Evolutionary conservation across 192 early-diverging fungal species (phyloP), one percentile per base, ranked within the genome.

Genomic region (Diversispora epigaea): DNA sequence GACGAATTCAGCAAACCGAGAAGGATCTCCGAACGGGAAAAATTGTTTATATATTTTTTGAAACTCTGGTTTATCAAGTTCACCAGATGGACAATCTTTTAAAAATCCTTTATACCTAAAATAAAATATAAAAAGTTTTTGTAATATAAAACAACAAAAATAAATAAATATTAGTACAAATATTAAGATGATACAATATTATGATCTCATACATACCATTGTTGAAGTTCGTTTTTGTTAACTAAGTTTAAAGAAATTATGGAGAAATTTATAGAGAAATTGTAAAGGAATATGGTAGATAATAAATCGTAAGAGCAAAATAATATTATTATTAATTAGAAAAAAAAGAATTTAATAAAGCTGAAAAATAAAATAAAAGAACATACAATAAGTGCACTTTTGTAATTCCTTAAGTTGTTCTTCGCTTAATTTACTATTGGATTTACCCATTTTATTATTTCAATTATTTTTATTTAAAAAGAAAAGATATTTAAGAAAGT

Each of bases 21-120:
- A 89, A 6, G 94, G 88, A 79, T 98, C 94, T 39, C 96, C 96
- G 80, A 98, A 96, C n/a, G 96, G 95, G 76, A 98, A 98, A 79
- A 94, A 96, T 74, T 93, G 92, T 81, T 96, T 96, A 84, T 96
- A 98, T 66, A 96, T 95, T 65, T 93, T 90, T 80, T 91, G 91
- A 75, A 98, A 96, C 75, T 95, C 92, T 4, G 89, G 82, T 77
- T 90, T 88, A 85, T 93, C 89, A 43, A 98, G 86, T 78, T 90
- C 82, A 39, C 96, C 96, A 7, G 85, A 82, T 8, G 96, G 96
- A 74, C 94, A 96, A 77, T 96, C 95, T 81, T 94, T 95, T 58
- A 95, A 83, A 76, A 98, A 98, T 17, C 95, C 94, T 80, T 95
- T 95, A 84, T 96, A 93, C 91, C 91, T 93, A 49, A 64, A 25